phyloP scores from a whole-genome alignment of 2,329 filamentous ascomycete genomes.

The Fusarium albidum region DNA sequence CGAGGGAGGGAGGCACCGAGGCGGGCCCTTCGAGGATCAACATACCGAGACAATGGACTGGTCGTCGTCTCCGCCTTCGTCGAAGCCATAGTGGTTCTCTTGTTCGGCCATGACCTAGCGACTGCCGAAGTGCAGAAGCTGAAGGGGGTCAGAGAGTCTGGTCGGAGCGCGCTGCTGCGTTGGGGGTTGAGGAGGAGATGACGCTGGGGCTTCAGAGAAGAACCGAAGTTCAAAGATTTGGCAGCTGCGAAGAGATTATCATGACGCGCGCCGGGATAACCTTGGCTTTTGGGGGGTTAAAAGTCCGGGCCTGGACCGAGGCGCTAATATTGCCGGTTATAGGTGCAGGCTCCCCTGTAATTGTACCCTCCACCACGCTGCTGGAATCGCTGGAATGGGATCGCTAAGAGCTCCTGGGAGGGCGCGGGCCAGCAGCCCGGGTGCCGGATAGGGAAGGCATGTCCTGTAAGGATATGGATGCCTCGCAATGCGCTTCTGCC shows the following conservation, averaged over 20 bases:
- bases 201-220: constrained; percentile 20
- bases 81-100: constrained; percentile 56
- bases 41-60: constrained; percentile 56
- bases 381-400: constrained; percentile 29
- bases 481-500: neutral
- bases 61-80: constrained; percentile 56
- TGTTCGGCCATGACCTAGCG: constrained; percentile 51
- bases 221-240: constrained; percentile 37
- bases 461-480: constrained; percentile 13
- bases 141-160: constrained; percentile 21
- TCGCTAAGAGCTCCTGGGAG: constrained; percentile 1
- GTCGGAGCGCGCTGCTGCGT: constrained; percentile 28
- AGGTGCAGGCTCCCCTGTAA: constrained; percentile 29
- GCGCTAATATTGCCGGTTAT: constrained; percentile 32
- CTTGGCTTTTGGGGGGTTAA: constrained; percentile 34
- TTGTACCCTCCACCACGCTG: constrained; percentile 27
- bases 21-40: constrained; percentile 28
- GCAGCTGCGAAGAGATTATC: constrained; percentile 37
- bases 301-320: constrained; percentile 31
- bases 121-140: constrained; percentile 39
- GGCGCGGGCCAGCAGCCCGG: neutral
- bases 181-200: constrained; percentile 15
- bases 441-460: constrained; percentile 14
- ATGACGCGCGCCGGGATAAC: constrained; percentile 42
- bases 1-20: constrained; percentile 8